A percentile compares a stretch with the other conserved stretches of the same genome.
Conservation (phyloP, 1,139 yeast genomes). For the Hyphopichia wangnamkhiaoensis region DNA sequence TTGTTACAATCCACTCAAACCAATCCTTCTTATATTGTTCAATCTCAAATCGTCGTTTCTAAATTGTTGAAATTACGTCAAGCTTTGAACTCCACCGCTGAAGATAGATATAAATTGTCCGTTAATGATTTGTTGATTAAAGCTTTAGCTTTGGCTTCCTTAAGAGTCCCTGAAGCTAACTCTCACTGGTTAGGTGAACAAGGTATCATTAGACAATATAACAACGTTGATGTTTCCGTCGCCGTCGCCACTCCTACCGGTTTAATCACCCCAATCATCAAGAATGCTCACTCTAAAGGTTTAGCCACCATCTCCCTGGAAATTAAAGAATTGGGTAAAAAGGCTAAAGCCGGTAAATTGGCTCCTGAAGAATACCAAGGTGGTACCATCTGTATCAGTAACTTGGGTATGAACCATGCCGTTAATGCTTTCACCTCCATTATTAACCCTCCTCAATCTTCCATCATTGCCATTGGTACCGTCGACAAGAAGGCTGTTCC, state of each 20-base stretch:
- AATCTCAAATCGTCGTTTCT: constrained; percentile 81
- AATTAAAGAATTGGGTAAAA: constrained; percentile 91
- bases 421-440: constrained; percentile 92
- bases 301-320: constrained; percentile 76
- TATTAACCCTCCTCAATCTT: constrained; percentile 96
- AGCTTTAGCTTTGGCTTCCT: constrained; percentile 88
- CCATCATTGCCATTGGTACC: constrained; percentile 93
- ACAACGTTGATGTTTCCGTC: constrained; percentile 92
- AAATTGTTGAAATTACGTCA: constrained; percentile 91
- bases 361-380: constrained; percentile 98
- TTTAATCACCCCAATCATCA: constrained; percentile 92
- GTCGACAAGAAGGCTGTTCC: constrained; percentile 91
- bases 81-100: constrained; percentile 80
- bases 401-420: constrained; percentile 98
- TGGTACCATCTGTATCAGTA: constrained; percentile 97
- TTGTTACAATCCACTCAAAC: constrained; percentile 80
- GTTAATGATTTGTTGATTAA: constrained; percentile 93
- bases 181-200: constrained; percentile 90
- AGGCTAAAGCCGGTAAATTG: constrained; percentile 92
- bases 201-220: constrained; percentile 89
- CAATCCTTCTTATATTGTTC: constrained; percentile 90
- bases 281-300: constrained; percentile 85
- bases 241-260: constrained; percentile 99
- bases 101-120: constrained; percentile 87
- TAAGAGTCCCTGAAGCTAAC: constrained; percentile 91